These are phyloP conservation scores for Boletellus ananas DNA, from an alignment of 768 basidiomycete genomes.

Conservation along the genomic window DNA sequence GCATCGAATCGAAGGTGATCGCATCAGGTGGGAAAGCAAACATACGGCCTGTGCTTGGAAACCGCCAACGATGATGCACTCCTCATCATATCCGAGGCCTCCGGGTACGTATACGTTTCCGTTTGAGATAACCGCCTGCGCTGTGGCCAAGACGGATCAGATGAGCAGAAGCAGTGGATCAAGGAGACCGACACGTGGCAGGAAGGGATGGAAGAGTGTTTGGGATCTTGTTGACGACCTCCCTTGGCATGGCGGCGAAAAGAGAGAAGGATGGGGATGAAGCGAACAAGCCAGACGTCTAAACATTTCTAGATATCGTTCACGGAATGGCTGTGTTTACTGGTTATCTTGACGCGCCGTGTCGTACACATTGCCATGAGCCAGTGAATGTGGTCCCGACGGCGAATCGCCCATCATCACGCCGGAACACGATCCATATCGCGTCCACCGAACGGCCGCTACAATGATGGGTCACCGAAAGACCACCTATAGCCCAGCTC, in stretches of 20 bases:
- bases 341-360: too few relatives aligned
- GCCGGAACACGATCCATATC: too few relatives aligned
- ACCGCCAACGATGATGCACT: constrained; percentile 35
- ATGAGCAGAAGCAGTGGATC: not conserved
- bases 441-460: too few relatives aligned
- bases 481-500: too few relatives aligned
- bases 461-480: too few relatives aligned
- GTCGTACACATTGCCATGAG: too few relatives aligned
- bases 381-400: too few relatives aligned
- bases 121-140: not conserved
- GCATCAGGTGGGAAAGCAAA: not conserved
- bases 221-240: not conserved
- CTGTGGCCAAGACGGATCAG: not conserved
- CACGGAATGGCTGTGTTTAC: not conserved
- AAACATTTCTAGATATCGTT: not conserved
- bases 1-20: not conserved
- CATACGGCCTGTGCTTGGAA: constrained; percentile 38
- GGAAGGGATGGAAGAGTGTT: not conserved
- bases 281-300: not conserved
- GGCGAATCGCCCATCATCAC: too few relatives aligned
- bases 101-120: constrained; percentile 38
- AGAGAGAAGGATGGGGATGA: not conserved
- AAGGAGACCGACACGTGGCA: not conserved
- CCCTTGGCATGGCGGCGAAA: not conserved
- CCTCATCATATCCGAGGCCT: constrained; percentile 34